phyloP scores from a whole-genome alignment of 768 basidiomycete genomes.

The Agaricus bisporus region DNA sequence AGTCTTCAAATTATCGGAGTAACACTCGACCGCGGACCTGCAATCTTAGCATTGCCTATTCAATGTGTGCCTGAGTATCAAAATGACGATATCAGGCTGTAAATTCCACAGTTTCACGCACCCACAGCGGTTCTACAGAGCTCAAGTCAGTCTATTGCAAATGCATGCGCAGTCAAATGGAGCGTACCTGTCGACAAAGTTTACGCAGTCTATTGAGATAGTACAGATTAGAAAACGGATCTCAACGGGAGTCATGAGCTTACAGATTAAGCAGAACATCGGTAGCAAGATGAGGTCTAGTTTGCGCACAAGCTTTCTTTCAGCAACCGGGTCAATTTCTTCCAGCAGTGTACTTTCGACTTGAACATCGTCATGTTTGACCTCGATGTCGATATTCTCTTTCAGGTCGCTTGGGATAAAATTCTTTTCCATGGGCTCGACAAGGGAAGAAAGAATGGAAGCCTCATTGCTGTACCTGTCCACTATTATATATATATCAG shows the following conservation, averaged over 20 bases:
- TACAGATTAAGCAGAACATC: constrained; percentile 33
- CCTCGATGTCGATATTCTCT: no score
- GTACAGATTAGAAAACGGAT: neutral
- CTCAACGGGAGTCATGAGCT: constrained; percentile 11
- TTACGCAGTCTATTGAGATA: constrained; percentile 23
- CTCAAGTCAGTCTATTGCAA: neutral
- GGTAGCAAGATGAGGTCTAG: constrained; percentile 30
- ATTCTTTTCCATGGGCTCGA: no score
- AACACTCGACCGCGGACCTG: constrained; percentile 9
- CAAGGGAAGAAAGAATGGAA: no score
- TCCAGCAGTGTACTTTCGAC: neutral
- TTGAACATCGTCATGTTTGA: no score
- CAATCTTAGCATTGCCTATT: constrained; percentile 19
- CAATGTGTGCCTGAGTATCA: neutral
- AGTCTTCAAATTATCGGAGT: constrained; percentile 3
- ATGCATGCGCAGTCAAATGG: neutral
- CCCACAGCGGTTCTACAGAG: constrained; percentile 14
- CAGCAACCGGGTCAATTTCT: constrained; percentile 26
- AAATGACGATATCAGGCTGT: neutral
- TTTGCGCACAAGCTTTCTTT: constrained; percentile 28
- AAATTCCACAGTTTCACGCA: neutral
- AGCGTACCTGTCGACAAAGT: constrained; percentile 28
- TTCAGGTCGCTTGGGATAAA: no score
- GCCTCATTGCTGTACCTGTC: no score
- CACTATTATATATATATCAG: no score